Evolutionary conservation across 2,329 filamentous ascomycete species (phyloP).

Genomic region (Claviceps spartinae): DNA sequence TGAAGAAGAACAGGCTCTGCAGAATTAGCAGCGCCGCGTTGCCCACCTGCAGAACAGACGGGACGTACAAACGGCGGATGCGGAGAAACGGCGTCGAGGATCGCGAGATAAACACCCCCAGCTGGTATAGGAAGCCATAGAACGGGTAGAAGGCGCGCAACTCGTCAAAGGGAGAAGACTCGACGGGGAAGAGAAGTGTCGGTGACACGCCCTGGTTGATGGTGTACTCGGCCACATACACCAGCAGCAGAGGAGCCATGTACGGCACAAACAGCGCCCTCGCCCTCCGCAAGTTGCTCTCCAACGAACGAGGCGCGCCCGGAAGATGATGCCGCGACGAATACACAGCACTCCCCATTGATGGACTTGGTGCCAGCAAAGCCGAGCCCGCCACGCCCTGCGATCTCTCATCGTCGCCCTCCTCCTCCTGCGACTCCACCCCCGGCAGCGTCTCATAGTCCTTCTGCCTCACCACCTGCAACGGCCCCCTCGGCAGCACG

Average conservation of each 20-base stretch:
- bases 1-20: slow-evolving; percentile 67
- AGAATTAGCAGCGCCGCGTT: slow-evolving; percentile 63
- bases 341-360: slow-evolving; percentile 26
- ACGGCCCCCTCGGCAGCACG: slow-evolving; percentile 55
- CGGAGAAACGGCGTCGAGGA: slow-evolving; percentile 81
- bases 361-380: slow-evolving; percentile 31
- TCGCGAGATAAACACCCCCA: slow-evolving; percentile 87
- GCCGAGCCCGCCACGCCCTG: slow-evolving; percentile 31
- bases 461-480: slow-evolving; percentile 34
- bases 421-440: slow-evolving; percentile 18
- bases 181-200: slow-evolving; percentile 74
- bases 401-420: slow-evolving; percentile 17
- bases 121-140: slow-evolving; percentile 88
- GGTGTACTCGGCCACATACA: slow-evolving; percentile 93
- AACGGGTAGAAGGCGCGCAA: slow-evolving; percentile 87
- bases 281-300: slow-evolving; percentile 49
- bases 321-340: slow-evolving; percentile 12
- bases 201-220: slow-evolving; percentile 93
- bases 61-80: slow-evolving; percentile 67
- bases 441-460: slow-evolving; percentile 41
- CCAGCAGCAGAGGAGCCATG: slow-evolving; percentile 83
- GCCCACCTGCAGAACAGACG: slow-evolving; percentile 65
- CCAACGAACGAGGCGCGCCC: slow-evolving; percentile 20
- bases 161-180: slow-evolving; percentile 60
- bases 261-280: slow-evolving; percentile 58